Evolutionary conservation across 768 basidiomycete genomes (phyloP), one percentile per base, ranked within the genome.

Genomic region (Tricholoma flavovirens): DNA sequence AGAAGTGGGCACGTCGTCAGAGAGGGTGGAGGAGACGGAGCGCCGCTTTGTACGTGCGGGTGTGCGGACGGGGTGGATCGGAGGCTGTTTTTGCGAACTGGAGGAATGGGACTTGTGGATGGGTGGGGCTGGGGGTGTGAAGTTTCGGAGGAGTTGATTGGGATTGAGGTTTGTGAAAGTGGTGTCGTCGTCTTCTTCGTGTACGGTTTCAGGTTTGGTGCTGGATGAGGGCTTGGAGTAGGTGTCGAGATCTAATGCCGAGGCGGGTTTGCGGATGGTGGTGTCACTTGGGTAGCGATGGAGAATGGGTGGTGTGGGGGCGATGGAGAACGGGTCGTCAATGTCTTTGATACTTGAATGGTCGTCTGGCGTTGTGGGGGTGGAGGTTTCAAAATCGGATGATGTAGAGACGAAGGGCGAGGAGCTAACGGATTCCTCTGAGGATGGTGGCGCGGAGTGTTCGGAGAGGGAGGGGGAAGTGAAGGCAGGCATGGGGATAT

Each of bases 11-110:
- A 7, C 29, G 29, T 48, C 46, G 51, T 87, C 84, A 30, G 88
- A 89, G 57, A 93, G 74, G 6, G 85, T 87, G 2, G 93, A 96
- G 1, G 94, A 96, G 5, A 98, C 88, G 2, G 94, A 97, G 21
- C 96, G 88, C 4, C 96, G 87, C 68, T 99, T 99, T 2, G 96
- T 98, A 10, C 95, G 84, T 3, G 87, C 93, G 4, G 96, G 96
- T 0, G 96, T 99, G 10, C 95, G 89, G 21, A 84, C 74, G 4
- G 92, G 84, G 60, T 82, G 74, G 0, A 79, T 67, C 26, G 87
- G 84, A 24, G 90, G 81, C 12, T 76, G 67, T 55, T 75, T 77
- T 17, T 69, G 67, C 15, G 60, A 63, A 40, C 66, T 61, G 53
- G 66, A 60, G 6, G 46, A 49, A 29, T 49, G 26, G 30, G 72